phyloP scores from a whole-genome alignment of 2,329 filamentous ascomycete species.

The Sporothrix dimorphospora region DNA sequence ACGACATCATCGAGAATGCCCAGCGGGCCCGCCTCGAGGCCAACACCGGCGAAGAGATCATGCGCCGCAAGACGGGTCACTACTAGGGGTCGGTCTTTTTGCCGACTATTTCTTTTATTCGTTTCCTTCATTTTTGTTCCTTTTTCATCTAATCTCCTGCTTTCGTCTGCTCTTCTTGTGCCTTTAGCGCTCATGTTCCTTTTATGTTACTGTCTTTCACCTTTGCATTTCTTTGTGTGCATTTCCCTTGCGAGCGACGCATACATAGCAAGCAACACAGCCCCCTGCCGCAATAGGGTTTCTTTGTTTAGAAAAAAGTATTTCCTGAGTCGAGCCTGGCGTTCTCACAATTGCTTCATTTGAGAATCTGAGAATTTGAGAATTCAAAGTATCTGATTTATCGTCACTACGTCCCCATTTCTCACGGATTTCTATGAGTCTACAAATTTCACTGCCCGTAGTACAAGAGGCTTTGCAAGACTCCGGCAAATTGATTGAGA shows the following conservation, averaged over 20 bases:
- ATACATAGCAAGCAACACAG: background rate
- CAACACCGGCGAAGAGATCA: conserved; percentile 50
- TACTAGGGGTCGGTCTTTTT: conserved; percentile 21
- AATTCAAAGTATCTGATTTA: no score
- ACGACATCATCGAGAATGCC: conserved; percentile 53
- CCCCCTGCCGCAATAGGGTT: background rate
- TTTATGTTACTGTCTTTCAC: background rate
- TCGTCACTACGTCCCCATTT: background rate
- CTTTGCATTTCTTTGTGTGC: background rate
- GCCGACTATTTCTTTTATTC: background rate
- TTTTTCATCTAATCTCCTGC: background rate
- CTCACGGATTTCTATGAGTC: background rate
- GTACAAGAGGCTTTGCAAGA: background rate
- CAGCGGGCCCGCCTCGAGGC: conserved; percentile 44
- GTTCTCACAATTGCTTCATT: no score
- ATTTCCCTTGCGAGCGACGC: background rate
- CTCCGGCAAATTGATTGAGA: background rate
- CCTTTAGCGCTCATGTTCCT: background rate
- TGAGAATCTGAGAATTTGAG: no score
- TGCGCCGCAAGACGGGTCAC: conserved; percentile 51
- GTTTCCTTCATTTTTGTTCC: background rate
- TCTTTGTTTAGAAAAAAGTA: conserved; percentile 7
- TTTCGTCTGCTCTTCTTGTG: background rate
- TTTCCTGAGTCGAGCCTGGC: background rate
- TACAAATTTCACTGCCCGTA: background rate